These are phyloP conservation scores for Globisporangium iwayamae DNA, from an alignment of 352 stramenopile genomes.

Conservation along the genomic window DNA sequence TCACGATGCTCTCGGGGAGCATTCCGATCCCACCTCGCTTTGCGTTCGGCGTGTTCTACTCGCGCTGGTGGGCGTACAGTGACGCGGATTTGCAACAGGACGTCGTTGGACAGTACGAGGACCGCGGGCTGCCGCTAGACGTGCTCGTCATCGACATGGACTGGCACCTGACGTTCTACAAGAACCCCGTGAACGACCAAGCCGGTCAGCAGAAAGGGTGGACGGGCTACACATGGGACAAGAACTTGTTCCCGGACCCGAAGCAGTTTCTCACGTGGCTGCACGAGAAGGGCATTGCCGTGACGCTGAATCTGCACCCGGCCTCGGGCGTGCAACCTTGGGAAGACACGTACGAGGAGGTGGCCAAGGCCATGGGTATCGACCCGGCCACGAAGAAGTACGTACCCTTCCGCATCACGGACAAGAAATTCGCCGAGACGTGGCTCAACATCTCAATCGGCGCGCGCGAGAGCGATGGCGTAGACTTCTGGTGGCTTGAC, in stretches of 20 bases:
- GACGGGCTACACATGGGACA: constrained; percentile 54
- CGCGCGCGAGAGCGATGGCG: constrained; percentile 22
- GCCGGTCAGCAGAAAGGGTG: constrained; percentile 29
- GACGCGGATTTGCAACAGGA: constrained; percentile 29
- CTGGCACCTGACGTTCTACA: constrained; percentile 51
- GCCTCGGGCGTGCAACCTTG: constrained; percentile 38
- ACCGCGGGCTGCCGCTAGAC: constrained; percentile 34
- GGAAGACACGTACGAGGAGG: constrained; percentile 30
- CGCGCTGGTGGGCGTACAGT: constrained; percentile 48
- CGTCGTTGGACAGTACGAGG: constrained; percentile 32
- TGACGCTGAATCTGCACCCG: constrained; percentile 50
- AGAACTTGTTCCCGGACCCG: constrained; percentile 36
- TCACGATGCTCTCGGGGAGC: constrained; percentile 26
- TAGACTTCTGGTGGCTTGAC: constrained; percentile 65
- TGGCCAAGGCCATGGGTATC: constrained; percentile 33
- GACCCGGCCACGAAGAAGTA: constrained; percentile 26
- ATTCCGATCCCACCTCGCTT: constrained; percentile 34
- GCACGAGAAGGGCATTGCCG: constrained; percentile 25
- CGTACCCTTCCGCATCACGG: constrained; percentile 34
- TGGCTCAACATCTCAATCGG: constrained; percentile 30
- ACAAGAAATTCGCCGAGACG: constrained; percentile 26
- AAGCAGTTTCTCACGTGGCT: constrained; percentile 31
- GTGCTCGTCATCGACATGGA: constrained; percentile 65
- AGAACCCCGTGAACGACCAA: constrained; percentile 26
- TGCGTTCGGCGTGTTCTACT: constrained; percentile 43